These are phyloP conservation scores for Leccinum disarticulatum DNA, from an alignment of 768 basidiomycete species.

Conservation along the genomic window DNA sequence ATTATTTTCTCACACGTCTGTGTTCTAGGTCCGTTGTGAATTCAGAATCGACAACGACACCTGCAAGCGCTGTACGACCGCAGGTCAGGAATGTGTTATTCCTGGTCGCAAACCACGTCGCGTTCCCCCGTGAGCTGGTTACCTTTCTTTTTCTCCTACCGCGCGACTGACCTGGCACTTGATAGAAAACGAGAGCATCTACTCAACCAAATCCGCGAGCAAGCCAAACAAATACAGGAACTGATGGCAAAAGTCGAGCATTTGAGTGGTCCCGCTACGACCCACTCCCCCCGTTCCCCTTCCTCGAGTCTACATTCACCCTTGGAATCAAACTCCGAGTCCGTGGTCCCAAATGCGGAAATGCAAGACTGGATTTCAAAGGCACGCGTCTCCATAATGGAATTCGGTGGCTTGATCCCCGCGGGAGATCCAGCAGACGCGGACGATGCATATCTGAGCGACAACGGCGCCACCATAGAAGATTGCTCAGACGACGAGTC, in stretches of 20 bases:
- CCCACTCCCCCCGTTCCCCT: slow-evolving; percentile 38
- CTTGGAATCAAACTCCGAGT: slow-evolving; percentile 25
- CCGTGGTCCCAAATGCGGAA: slow-evolving; percentile 46
- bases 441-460: slow-evolving; percentile 36
- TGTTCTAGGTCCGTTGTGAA: slow-evolving; percentile 69
- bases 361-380: slow-evolving; percentile 78
- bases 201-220: slow-evolving; percentile 72
- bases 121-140: slow-evolving; percentile 64
- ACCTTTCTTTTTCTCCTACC: background rate
- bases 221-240: slow-evolving; percentile 69
- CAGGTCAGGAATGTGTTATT: slow-evolving; percentile 71
- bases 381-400: slow-evolving; percentile 65
- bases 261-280: slow-evolving; percentile 33
- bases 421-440: slow-evolving; percentile 58
- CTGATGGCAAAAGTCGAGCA: slow-evolving; percentile 69
- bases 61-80: slow-evolving; percentile 72
- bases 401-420: slow-evolving; percentile 67
- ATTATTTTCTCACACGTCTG: background rate
- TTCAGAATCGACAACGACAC: slow-evolving; percentile 69
- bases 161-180: background rate
- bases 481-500: slow-evolving; percentile 38
- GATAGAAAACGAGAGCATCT: slow-evolving; percentile 76
- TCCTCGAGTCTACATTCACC: slow-evolving; percentile 29
- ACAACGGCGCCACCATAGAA: slow-evolving; percentile 37
- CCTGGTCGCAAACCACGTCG: slow-evolving; percentile 84